A percentile compares a stretch with the other conserved stretches of the same genome.
phyloP scores from a whole-genome alignment of 768 basidiomycete species.

The Lentinula boryana region DNA sequence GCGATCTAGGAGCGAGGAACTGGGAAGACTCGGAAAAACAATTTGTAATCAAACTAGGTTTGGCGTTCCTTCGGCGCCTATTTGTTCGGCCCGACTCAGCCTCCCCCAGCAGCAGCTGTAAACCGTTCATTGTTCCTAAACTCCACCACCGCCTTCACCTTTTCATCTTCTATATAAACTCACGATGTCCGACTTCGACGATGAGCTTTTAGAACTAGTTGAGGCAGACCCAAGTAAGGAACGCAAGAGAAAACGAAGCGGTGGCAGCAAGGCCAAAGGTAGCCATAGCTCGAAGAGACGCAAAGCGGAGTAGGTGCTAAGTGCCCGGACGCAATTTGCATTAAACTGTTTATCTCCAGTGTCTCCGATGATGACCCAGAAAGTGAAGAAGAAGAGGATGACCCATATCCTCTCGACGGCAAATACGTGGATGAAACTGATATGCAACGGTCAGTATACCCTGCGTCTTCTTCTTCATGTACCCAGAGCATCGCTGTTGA shows the following conservation, averaged over 20 bases:
- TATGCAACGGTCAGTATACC: slow-evolving; percentile 60
- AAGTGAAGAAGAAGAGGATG: slow-evolving; percentile 55
- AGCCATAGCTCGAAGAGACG: slow-evolving; percentile 55
- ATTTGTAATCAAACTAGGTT: no score
- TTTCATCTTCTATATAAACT: background rate
- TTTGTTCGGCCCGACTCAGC: background rate
- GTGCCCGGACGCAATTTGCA: slow-evolving; percentile 8
- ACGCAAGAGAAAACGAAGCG: slow-evolving; percentile 51
- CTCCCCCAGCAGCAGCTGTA: no score
- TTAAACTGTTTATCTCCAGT: slow-evolving; percentile 18
- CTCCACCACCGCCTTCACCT: background rate
- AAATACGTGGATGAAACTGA: slow-evolving; percentile 86
- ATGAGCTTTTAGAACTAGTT: slow-evolving; percentile 78
- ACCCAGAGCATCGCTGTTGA: background rate
- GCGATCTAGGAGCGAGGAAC: background rate
- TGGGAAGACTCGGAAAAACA: background rate
- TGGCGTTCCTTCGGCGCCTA: background rate
- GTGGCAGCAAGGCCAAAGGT: slow-evolving; percentile 35
- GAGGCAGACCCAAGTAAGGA: slow-evolving; percentile 50
- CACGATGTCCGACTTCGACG: slow-evolving; percentile 48
- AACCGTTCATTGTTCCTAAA: background rate
- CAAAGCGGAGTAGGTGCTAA: slow-evolving; percentile 52
- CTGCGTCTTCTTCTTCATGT: background rate
- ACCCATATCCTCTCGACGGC: slow-evolving; percentile 87
- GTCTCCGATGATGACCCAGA: slow-evolving; percentile 53